These are phyloP conservation scores for Amoebophrya sp. DNA, from an alignment of 169 alveolate species.

Conservation along the genomic window DNA sequence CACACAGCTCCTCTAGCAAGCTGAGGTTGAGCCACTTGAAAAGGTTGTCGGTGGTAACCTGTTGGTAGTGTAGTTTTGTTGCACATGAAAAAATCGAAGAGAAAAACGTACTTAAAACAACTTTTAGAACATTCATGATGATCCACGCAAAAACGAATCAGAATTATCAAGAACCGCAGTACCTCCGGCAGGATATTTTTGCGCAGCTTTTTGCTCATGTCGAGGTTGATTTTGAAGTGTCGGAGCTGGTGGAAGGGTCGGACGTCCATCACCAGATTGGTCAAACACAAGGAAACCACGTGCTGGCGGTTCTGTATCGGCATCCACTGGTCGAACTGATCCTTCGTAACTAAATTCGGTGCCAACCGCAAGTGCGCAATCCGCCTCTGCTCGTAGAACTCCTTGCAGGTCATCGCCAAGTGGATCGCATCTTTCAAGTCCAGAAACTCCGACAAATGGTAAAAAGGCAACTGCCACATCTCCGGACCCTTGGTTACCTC, in stretches of 20 bases:
- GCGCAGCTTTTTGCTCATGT: conserved; percentile 8
- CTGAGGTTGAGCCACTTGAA: not conserved
- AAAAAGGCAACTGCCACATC: not conserved
- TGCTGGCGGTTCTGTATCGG: not conserved
- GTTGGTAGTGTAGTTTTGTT: not conserved
- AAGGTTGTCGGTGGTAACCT: not conserved
- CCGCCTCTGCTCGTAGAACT: conserved; percentile 5
- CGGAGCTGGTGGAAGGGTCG: not conserved
- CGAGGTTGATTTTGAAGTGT: conserved; percentile 11
- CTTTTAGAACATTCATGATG: no score
- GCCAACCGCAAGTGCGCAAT: not conserved
- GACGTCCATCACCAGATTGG: not conserved
- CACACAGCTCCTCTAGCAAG: not conserved
- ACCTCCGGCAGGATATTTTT: not conserved
- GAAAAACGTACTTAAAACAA: no score
- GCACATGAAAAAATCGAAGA: no score
- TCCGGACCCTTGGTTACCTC: no score
- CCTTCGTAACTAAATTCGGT: not conserved
- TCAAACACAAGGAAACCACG: not conserved
- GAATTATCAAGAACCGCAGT: no score
- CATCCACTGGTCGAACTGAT: not conserved
- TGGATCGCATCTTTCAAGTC: not conserved
- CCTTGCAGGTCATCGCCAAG: not conserved
- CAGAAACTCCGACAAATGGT: not conserved
- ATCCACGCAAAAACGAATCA: no score